Percentiles rank a stretch among this genome's conserved stretches.
phyloP scores from a whole-genome alignment of 768 basidiomycete species.

The Leccinum uliginosum region DNA sequence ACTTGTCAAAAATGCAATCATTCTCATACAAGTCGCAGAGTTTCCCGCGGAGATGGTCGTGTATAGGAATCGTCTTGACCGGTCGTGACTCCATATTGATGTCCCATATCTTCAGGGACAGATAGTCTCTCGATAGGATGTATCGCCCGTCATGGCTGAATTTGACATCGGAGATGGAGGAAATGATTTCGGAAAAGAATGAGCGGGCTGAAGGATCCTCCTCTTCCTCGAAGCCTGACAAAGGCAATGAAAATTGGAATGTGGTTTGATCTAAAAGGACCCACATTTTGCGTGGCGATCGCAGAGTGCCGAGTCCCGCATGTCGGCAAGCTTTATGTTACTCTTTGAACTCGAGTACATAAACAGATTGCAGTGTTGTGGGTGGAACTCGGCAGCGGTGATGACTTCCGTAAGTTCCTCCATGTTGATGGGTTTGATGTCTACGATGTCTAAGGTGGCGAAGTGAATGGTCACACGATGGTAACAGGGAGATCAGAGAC shows the following conservation, averaged over 20 bases:
- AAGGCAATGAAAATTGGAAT: conserved; percentile 11
- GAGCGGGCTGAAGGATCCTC: conserved; percentile 97
- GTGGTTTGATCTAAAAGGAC: conserved; percentile 27
- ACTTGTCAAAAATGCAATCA: conserved; percentile 99
- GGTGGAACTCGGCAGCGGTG: conserved; percentile 99
- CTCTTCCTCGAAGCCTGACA: conserved; percentile 93
- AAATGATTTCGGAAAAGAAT: conserved; percentile 99
- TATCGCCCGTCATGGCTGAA: conserved; percentile 97
- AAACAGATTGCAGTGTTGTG: conserved; percentile 94
- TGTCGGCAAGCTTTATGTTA: conserved; percentile 99
- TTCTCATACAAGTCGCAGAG: conserved; percentile 99
- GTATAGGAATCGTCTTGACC: conserved; percentile 96
- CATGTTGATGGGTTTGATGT: conserved; percentile 99
- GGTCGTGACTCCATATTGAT: conserved; percentile 98
- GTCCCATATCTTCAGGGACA: conserved; percentile 99
- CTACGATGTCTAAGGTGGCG: conserved; percentile 79
- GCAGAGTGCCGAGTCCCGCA: conserved; percentile 97
- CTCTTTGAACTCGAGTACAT: conserved; percentile 99
- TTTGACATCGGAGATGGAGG: conserved; percentile 98
- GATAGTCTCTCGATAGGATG: conserved; percentile 94
- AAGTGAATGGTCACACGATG: conserved; percentile 4
- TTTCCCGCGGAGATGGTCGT: conserved; percentile 95
- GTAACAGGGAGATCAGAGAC: conserved; percentile 31
- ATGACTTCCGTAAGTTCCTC: conserved; percentile 99
- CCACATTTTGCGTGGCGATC: conserved; percentile 94